Evolutionary conservation across 176 grass and related monocot species (phyloP).

Genomic region (Phoenix dactylifera): DNA sequence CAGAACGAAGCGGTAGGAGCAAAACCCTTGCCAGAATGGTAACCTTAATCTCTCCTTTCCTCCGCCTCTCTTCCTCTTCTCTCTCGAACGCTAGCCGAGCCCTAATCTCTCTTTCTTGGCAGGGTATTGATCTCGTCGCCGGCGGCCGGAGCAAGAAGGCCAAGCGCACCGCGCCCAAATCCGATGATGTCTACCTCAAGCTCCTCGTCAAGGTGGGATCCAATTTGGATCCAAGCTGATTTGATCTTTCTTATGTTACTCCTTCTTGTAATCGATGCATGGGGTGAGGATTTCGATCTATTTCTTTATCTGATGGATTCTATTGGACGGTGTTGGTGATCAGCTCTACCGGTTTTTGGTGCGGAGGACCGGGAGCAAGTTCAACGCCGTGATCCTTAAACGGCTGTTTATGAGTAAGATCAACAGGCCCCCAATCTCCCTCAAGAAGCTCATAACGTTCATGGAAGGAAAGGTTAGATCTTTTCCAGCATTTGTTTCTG

Average conservation of each 20-base stretch:
- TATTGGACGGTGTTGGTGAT: background rate
- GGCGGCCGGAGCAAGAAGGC: constrained; percentile 68
- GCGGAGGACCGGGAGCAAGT: constrained; percentile 69
- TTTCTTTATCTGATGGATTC: background rate
- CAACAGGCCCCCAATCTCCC: constrained; percentile 65
- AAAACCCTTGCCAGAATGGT: too few relatives aligned
- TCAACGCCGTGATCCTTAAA: constrained; percentile 74
- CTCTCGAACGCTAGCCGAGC: too few relatives aligned
- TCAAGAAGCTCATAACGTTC: constrained; percentile 50
- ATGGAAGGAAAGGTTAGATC: constrained; percentile 57
- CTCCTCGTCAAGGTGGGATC: constrained; percentile 50
- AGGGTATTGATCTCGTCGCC: constrained; percentile 73
- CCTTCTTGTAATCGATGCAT: too few relatives aligned
- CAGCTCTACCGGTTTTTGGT: constrained; percentile 75
- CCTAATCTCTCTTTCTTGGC: too few relatives aligned
- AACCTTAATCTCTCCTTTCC: too few relatives aligned
- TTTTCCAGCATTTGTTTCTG: background rate
- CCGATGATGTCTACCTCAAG: constrained; percentile 68
- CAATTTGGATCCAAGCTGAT: background rate
- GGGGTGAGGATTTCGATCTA: too few relatives aligned
- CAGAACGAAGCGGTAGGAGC: too few relatives aligned
- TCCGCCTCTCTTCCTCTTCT: too few relatives aligned
- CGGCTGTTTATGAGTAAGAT: constrained; percentile 90
- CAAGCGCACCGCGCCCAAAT: constrained; percentile 54
- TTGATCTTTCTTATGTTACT: too few relatives aligned